Percentiles rank a stretch among this genome's conserved stretches.
These are phyloP conservation scores for Vicia sativa DNA, from an alignment of 306 rosid genomes.

Conservation along the genomic window DNA sequence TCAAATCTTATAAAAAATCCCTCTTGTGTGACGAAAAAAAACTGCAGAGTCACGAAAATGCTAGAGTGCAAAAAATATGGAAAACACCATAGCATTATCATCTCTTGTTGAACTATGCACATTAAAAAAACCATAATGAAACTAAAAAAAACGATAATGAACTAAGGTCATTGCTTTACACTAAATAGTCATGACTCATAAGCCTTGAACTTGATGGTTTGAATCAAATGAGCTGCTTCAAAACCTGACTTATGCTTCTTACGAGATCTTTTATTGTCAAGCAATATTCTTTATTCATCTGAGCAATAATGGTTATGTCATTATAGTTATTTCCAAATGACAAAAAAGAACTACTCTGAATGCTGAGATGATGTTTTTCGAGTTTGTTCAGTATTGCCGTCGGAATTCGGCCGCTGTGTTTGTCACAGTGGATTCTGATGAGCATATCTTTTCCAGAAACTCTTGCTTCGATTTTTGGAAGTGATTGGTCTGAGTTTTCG, in stretches of 20 bases:
- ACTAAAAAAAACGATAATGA: neutral
- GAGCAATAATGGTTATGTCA: constrained; percentile 55
- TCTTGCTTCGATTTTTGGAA: constrained; percentile 74
- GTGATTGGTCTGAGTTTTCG: constrained; percentile 45
- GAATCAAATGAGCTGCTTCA: constrained; percentile 40
- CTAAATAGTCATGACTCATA: constrained; percentile 22
- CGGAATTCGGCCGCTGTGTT: constrained; percentile 43
- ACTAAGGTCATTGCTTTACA: neutral
- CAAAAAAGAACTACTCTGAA: constrained; percentile 58
- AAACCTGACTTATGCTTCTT: constrained; percentile 49
- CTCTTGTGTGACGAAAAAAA: neutral
- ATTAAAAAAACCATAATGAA: neutral
- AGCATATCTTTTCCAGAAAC: constrained; percentile 63
- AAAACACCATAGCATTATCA: constrained; percentile 20
- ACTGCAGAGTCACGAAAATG: constrained; percentile 22
- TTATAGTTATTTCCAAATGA: constrained; percentile 68
- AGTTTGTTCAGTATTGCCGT: constrained; percentile 50
- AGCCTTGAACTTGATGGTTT: constrained; percentile 8
- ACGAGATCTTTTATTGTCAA: constrained; percentile 60
- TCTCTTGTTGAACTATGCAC: neutral
- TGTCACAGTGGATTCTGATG: constrained; percentile 65
- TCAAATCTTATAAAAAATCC: constrained; percentile 38
- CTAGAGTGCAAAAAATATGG: neutral
- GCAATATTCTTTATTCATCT: constrained; percentile 57
- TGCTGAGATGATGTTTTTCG: constrained; percentile 54